Evolutionary conservation across 2,329 filamentous ascomycete species (phyloP), one percentile per base, ranked within the genome.

Genomic region (Daldinia sp.): DNA sequence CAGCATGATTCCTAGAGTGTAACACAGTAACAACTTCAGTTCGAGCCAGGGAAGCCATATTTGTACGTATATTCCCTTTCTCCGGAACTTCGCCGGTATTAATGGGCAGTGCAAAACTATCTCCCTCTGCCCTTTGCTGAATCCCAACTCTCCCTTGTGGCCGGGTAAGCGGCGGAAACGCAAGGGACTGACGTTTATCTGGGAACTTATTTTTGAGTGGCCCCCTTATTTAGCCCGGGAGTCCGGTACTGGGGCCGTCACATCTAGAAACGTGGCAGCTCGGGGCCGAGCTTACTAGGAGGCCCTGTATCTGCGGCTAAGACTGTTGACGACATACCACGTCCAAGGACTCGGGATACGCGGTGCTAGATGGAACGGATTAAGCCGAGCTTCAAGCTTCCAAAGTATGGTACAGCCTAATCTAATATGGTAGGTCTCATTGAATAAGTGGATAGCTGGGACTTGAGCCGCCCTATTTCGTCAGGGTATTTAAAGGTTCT

Each of bases 341-440:
- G 59, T 21, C 59, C 59, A 62, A 62, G 59, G 59, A 27, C 41
- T 58, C 49, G 59, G 59, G 59, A 39, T 17, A 29, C 30, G 37
- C 29, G 58, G 45, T 30, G 47, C n/a, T 23, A 29, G 49, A 29
- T 25, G 15, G 23, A 10, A 48, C 32, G 41, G 48, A 43, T 45
- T 47, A 32, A 49, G 29, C 48, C 35, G 32, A 52, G 19, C 23
- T 27, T 23, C 41, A 51, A 27, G 34, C 37, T 4, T 21, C 15
- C 15, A 27, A 41, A 52, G 30, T 47, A 39, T 37, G 47, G 53
- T 25, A 61, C 49, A 47, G 58, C 39, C 49, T 50, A 61, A 55
- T 61, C 27, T 45, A 53, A 43, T 23, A 11, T 25, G 30, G 21
- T 37, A 51, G 30, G 35, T 30, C 37, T 32, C 35, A 47, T 43